Base-by-base conservation (phyloP, 2,329 filamentous ascomycete genomes). In the Fusarium staphyleae region DNA sequence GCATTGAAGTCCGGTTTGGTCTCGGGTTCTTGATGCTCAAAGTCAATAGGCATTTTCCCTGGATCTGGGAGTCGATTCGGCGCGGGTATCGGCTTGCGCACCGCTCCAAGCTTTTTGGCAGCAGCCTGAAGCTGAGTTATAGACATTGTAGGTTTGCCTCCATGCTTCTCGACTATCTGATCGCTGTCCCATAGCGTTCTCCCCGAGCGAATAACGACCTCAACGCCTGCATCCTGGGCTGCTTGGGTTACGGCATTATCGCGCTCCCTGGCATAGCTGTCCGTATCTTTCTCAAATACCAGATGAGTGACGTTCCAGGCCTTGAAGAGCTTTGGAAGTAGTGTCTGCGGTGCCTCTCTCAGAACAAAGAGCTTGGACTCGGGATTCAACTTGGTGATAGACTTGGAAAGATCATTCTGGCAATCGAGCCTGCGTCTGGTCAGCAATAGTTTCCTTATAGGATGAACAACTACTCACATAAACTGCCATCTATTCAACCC, bases 281-380 rank as follows among this genome's bases (percentile, higher is more conserved):
- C 89, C 0, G 88, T 90, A 64, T 92, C 89, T 66, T 87, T 89
- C 69, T 93, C 89, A 63, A 91, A 92, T 0, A 91, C 88, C 5
- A 92, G 73, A 72, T 92, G 89, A 0, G 88, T 89, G 19, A 90
- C 84, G 2, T 82, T 81, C 89, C 89, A 93, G 14, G 82, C 81
- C 63, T 85, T 84, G 78, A 91, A 89, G 1, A 92, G 75, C 70
- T 90, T 90, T 2, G 86, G 85, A 3, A 92, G 78, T 1, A 91
- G 71, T 0, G 85, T 90, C 66, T 88, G 86, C 0, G 89, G 88
- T 0, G 82, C 87, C 73, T 91, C 89, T 22, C 89, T 81, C 13
- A 93, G 76, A 18, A 93, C 80, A 56, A 90, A 86, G 1, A 93
- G 80, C 67, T 87, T 88, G 14, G 87, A 89, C 52, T 86, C 87